Percentiles rank a stretch among this genome's conserved stretches.
These are phyloP conservation scores for Diospyros kaki DNA, from an alignment of 148 eudicot species.

Conservation along the genomic window DNA sequence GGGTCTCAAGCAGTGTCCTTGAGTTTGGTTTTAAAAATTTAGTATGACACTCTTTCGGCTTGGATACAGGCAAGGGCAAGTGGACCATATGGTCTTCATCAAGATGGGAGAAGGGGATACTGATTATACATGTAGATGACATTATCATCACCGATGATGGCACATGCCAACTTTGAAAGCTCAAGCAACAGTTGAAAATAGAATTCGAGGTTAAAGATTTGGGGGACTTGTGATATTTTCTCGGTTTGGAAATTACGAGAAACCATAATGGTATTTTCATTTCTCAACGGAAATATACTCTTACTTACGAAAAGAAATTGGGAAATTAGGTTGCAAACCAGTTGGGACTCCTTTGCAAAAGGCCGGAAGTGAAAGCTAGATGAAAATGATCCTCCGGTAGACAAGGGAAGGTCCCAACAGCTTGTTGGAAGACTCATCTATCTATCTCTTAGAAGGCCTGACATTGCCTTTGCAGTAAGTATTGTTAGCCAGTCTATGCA, in stretches of 20 bases:
- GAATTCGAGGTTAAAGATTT: conserved; percentile 11
- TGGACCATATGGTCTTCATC: background rate
- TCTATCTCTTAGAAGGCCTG: background rate
- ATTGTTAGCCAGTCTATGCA: conserved; percentile 5
- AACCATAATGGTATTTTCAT: background rate
- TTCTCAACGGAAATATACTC: background rate
- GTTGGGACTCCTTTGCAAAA: background rate
- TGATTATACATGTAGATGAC: conserved; percentile 5
- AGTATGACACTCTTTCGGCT: background rate
- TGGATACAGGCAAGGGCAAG: background rate
- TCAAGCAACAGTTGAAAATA: background rate
- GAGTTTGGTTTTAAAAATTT: conserved; percentile 3
- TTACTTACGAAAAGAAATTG: background rate
- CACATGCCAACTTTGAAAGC: background rate
- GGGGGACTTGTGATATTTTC: background rate
- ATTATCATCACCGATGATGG: background rate
- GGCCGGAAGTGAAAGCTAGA: background rate
- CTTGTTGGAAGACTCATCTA: background rate
- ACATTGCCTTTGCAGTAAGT: background rate
- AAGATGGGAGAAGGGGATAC: background rate
- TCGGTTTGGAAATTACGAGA: conserved; percentile 4
- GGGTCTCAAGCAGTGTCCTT: conserved; percentile 2
- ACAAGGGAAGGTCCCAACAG: conserved; percentile 1
- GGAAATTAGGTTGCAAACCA: background rate
- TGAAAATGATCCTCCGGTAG: background rate